Base-by-base conservation (phyloP, 306 rosid species). In the Lathyrus sativus region DNA sequence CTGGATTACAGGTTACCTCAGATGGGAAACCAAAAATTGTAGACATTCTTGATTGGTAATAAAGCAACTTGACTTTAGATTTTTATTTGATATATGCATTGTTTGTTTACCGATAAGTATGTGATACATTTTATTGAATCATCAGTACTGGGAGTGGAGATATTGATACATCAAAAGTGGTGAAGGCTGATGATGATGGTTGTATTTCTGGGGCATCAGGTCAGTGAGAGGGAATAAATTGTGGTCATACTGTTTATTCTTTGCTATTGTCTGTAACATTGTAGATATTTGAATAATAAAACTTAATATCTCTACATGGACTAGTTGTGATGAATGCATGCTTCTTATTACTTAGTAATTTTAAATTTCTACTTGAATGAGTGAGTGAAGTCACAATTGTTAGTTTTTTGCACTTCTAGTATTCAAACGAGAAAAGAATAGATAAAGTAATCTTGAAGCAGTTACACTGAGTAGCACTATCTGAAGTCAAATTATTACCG, bases 141-240 rank as follows among this genome's bases (percentile, higher is more conserved):
- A 63, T 70, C 83, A 93, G 99, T 75, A 79, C 96, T 11, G 96
- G 99, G 54, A 93, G 99, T 73, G 99, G 99, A 46, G 99, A 93
- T 77, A 79, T 90, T 62, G 97, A 93, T 79, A 88, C 88, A 53
- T 85, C 99, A 59, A 85, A 82, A 80, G 96, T 88, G 80, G 97
- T 90, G 72, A 93, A 87, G 81, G 89, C 95, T 12, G 97, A 86
- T 55, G 83, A 79, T 37, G 82, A 88, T 62, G 95, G 90, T 76
- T 76, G 78, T 72, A 86, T 93, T 56, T 35, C 58, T 58, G 99
- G 99, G 74, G 95, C 90, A 72, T 90, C 96, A 59, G 99, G 97
- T 90, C 75, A 74, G 80, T 84, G 76, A 65, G 13, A 12, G 62
- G 38, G 65, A 74, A 55, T 61, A 31, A 67, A 43, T 49, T 18